Evolutionary conservation across 345 rosid species (phyloP), one percentile per base, ranked within the genome.

Genomic region (Sonneratia alba): DNA sequence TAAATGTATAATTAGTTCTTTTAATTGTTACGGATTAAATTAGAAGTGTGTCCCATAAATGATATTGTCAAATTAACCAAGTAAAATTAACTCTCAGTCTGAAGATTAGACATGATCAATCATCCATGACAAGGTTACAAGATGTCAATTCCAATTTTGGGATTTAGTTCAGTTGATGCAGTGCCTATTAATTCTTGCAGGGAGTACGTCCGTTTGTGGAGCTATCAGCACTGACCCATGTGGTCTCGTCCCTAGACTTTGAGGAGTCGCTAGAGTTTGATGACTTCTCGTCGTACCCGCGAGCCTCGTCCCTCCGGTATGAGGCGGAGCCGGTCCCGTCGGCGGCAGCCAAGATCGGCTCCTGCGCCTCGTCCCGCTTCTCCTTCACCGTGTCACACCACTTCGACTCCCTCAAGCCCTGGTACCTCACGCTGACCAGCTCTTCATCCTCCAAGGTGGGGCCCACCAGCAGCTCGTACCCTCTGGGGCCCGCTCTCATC

Each of bases 161-260:
- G 10, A 4, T 4, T 42, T 42, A 42, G 1, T 4, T 42, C 7
- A 3, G 45, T 9, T 42, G 45, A 42, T 9, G 10, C 6, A 42
- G 10, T 42, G 45, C 45, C 0, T 4, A 42, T 42, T 27, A 27
- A 42, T 42, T 42, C 7, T 48, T 73, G 77, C 73, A 95, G 99
- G 98, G 99, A 42, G 97, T 88, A 19, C 93, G 97, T 51, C 90
- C 94, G 3, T 95, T 95, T 73, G 87, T 92, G 62, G 98, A 95
- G 80, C 85, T 87, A 36, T 92, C 97, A 24, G 74, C 91, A 67
- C 87, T 77, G 32, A 89, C 91, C 21, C 79, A 61, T 75, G 78
- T 90, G 71, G 84, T 95, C 7, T 88, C 98, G 2, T 92, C 97
- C 0, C 56, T 88, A 0, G 98, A 89, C 76, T 89, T 85, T 56